A percentile compares a stretch with the other conserved stretches of the same genome.
These are phyloP conservation scores for Penicillium sp. DNA, from an alignment of 2,329 filamentous ascomycete genomes.

Conservation along the genomic window DNA sequence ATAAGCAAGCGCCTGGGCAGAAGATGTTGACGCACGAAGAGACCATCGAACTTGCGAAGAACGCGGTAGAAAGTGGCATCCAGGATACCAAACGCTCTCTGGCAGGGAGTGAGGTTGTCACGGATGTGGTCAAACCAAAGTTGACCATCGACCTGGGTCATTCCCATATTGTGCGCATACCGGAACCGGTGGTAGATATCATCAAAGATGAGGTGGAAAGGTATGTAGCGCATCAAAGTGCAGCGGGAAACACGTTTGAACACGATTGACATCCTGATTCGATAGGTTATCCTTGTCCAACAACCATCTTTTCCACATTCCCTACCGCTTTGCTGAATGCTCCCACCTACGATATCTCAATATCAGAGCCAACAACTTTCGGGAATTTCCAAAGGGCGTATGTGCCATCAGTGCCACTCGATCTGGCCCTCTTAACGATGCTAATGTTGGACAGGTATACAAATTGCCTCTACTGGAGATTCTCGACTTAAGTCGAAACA, in stretches of 20 bases:
- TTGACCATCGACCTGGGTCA: slow-evolving; percentile 53
- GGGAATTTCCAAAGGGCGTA: slow-evolving; percentile 64
- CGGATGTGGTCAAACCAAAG: slow-evolving; percentile 48
- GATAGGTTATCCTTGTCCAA: slow-evolving; percentile 52
- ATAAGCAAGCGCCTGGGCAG: slow-evolving; percentile 19
- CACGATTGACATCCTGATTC: slow-evolving; percentile 13
- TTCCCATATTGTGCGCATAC: slow-evolving; percentile 49
- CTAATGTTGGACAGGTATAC: slow-evolving; percentile 63
- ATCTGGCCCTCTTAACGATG: background rate
- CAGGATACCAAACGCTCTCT: slow-evolving; percentile 49
- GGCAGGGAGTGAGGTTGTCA: slow-evolving; percentile 46
- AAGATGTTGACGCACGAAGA: slow-evolving; percentile 43
- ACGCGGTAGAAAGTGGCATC: slow-evolving; percentile 47
- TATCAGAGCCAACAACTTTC: slow-evolving; percentile 49
- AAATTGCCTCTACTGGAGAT: slow-evolving; percentile 85
- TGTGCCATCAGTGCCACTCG: slow-evolving; percentile 28
- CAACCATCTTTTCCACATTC: slow-evolving; percentile 51
- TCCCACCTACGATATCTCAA: slow-evolving; percentile 51
- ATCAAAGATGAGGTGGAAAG: slow-evolving; percentile 55
- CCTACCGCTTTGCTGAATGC: slow-evolving; percentile 49
- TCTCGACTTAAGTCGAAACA: slow-evolving; percentile 86
- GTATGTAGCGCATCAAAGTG: slow-evolving; percentile 28
- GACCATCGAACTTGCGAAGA: slow-evolving; percentile 45
- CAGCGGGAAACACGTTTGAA: background rate
- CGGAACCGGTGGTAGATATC: slow-evolving; percentile 50